These are phyloP conservation scores for Syzygium jambos DNA, from an alignment of 345 rosid genomes.

Conservation along the genomic window DNA sequence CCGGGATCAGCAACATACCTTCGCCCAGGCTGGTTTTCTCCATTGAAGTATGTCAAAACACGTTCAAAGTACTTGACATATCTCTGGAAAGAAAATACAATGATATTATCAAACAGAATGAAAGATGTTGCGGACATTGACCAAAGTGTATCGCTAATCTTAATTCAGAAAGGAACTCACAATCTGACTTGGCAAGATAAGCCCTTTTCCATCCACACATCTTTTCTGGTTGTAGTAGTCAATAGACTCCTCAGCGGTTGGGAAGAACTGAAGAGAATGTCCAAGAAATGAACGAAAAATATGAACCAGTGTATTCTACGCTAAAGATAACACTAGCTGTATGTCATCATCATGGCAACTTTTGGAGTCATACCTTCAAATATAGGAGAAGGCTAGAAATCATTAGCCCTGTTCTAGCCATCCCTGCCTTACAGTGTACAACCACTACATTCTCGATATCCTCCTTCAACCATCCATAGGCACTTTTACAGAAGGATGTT, in stretches of 20 bases:
- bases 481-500: slow-evolving; percentile 81
- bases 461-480: slow-evolving; percentile 90
- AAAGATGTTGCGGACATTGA: background rate
- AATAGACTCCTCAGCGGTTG: slow-evolving; percentile 85
- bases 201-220: slow-evolving; percentile 85
- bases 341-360: background rate
- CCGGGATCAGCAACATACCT: slow-evolving; percentile 33
- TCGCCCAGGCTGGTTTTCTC: slow-evolving; percentile 66
- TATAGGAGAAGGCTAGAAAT: slow-evolving; percentile 84
- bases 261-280: slow-evolving; percentile 56
- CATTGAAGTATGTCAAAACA: slow-evolving; percentile 41
- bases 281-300: slow-evolving; percentile 5
- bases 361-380: slow-evolving; percentile 47
- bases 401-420: slow-evolving; percentile 97
- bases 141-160: background rate
- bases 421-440: slow-evolving; percentile 95
- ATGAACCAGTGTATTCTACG: background rate
- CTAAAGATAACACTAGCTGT: background rate
- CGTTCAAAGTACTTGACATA: slow-evolving; percentile 80
- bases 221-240: slow-evolving; percentile 91
- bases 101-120: background rate
- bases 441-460: slow-evolving; percentile 96
- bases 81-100: slow-evolving; percentile 33
- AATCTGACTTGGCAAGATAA: slow-evolving; percentile 92
- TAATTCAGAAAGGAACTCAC: slow-evolving; percentile 27